phyloP scores from a whole-genome alignment of 225 moss, liverwort and hornwort genomes.

The Marchantia paleacea region DNA sequence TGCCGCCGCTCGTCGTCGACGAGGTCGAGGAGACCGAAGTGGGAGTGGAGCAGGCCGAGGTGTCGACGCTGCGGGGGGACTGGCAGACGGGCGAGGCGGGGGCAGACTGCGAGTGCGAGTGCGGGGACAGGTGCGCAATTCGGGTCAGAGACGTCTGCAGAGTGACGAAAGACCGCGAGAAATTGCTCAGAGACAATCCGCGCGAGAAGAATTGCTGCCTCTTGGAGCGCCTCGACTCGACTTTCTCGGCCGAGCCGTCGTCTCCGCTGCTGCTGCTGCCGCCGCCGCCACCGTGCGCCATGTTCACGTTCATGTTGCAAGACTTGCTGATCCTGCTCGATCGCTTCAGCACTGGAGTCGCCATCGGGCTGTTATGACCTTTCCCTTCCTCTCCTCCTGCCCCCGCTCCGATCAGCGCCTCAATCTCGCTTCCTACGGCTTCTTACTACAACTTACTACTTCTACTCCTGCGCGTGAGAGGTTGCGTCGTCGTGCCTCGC shows the following conservation, averaged over 20 bases:
- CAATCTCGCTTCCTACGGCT: too few species aligned
- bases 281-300: background rate
- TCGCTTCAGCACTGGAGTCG: background rate
- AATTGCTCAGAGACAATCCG: slow-evolving; percentile 8
- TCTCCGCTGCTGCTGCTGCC: background rate
- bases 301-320: background rate
- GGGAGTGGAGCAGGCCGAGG: background rate
- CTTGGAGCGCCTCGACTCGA: background rate
- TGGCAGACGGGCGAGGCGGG: background rate
- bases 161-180: slow-evolving; percentile 11
- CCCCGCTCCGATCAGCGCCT: background rate
- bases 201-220: slow-evolving; percentile 13
- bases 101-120: background rate
- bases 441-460: background rate
- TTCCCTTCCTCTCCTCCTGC: too few species aligned
- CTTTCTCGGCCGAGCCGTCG: background rate
- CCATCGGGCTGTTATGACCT: background rate
- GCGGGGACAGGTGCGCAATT: slow-evolving; percentile 10
- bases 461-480: background rate
- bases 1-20: background rate
- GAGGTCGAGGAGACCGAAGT: background rate
- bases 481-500: background rate
- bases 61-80: background rate
- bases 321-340: background rate
- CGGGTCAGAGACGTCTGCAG: background rate